Evolutionary conservation across 2,329 filamentous ascomycete genomes (phyloP).

Genomic region (Penicillium sp.): DNA sequence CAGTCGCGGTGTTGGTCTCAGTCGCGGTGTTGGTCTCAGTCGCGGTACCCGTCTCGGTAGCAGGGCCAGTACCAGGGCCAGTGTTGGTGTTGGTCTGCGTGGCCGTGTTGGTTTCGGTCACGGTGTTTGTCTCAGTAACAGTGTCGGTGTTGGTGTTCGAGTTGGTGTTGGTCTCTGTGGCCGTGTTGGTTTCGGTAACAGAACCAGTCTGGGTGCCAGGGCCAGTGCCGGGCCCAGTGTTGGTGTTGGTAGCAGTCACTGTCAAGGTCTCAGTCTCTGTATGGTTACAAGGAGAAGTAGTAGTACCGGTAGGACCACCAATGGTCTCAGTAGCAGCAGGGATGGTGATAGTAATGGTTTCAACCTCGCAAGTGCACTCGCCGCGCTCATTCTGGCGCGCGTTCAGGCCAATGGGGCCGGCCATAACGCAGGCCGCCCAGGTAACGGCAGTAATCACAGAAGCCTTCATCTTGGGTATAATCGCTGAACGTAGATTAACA

Average conservation of each 20-base stretch:
- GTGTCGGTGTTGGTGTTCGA: not conserved
- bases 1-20: not conserved
- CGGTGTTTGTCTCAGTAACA: not conserved
- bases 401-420: conserved; percentile 21
- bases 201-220: not conserved
- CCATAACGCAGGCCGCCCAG: conserved; percentile 23
- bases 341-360: conserved; percentile 13
- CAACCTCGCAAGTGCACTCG: conserved; percentile 21
- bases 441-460: conserved; percentile 23
- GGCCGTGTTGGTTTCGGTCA: not conserved
- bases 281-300: not conserved
- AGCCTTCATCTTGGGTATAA: conserved; percentile 26
- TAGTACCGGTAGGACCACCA: not conserved
- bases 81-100: not conserved
- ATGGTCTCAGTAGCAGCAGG: conserved; percentile 16
- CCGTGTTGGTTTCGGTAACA: not conserved
- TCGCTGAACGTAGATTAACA: conserved; percentile 13
- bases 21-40: not conserved
- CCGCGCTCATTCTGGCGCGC: conserved; percentile 7
- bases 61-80: not conserved
- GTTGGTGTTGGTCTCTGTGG: not conserved
- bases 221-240: not conserved
- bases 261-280: not conserved
- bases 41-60: not conserved
- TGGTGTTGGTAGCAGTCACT: not conserved